Percentiles rank a stretch among this genome's conserved stretches.
Evolutionary conservation across 768 basidiomycete species (phyloP).

Genomic region (Gelatoporia subvermispora): DNA sequence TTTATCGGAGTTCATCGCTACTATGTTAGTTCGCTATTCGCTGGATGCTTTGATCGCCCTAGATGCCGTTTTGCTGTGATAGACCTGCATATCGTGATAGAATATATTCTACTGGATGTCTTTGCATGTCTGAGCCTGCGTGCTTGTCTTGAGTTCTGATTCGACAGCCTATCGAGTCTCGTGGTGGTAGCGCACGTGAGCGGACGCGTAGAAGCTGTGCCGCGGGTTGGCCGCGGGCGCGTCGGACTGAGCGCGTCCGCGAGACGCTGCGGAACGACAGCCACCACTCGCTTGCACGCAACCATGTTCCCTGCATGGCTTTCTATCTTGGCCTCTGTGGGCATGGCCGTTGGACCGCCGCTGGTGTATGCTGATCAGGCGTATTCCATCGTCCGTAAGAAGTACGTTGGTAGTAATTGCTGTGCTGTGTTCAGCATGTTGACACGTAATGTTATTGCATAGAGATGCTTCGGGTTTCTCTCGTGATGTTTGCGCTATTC

Average conservation of each 20-base stretch:
- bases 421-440: not conserved
- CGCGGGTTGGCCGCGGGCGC: too few species aligned
- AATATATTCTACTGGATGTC: too few species aligned
- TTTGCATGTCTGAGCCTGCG: too few species aligned
- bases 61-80: too few species aligned
- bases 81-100: too few species aligned
- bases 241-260: not conserved
- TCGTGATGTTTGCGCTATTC: constrained; percentile 79
- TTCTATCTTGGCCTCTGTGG: constrained; percentile 62
- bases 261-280: not conserved
- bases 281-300: not conserved
- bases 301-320: constrained; percentile 54
- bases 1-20: too few species aligned
- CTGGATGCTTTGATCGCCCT: too few species aligned
- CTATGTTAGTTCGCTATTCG: not conserved
- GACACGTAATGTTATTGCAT: constrained; percentile 5
- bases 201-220: too few species aligned
- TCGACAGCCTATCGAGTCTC: too few species aligned
- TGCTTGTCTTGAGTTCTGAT: too few species aligned
- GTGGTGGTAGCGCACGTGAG: constrained; percentile 1
- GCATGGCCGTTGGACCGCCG: constrained; percentile 83
- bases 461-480: constrained; percentile 87
- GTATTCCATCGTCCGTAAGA: constrained; percentile 73
- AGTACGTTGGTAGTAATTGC: constrained; percentile 35
- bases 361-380: constrained; percentile 84